Base-by-base conservation (phyloP, 208 protist species). In the Strigomonas culicis region DNA sequence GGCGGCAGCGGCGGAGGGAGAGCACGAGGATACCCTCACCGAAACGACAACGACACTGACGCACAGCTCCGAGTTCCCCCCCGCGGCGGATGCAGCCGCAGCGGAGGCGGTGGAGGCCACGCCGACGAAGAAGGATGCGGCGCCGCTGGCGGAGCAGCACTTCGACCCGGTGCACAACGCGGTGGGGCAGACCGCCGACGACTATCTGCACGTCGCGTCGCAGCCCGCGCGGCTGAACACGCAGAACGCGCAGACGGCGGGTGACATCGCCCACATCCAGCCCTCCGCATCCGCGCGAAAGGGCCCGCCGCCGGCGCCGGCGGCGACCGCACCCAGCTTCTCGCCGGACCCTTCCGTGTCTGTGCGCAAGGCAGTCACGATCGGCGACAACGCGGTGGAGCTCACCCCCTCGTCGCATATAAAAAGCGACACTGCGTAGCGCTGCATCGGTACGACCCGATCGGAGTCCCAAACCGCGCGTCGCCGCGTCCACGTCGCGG, bases 171-270 rank as follows among this genome's bases (percentile, higher is more conserved):
- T 55, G 19, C 36, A 24, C 57, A 17, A 73, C 25, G 70, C 49
- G 2, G 46, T 15, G n/a, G 39, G 55, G n/a, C 30, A 51, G 11
- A 84, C 71, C 1, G 39, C 55, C 46, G 65, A 68, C 43, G 66
- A 80, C 44, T 59, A 61, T 34, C 59, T 62, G n/a, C 53, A 72
- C 70, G 62, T 66, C 21, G 24, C 66, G 25, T 67, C 78, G n/a
- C 65, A 84, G 68, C 74, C 69, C 36, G 19, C 46, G 51, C 70
- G 73, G 1, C 55, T 79, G 62, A 46, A 63, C 17, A 10, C 60
- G 15, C 22, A 28, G 27, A 41, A 4, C 0, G 34, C 31, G 19
- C 6, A 21, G n/a, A 44, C 57, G 36, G 17, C n/a, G n/a, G n/a
- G n/a, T n/a, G n/a, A n/a, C n/a, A n/a, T n/a, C n/a, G n/a, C n/a